Evolutionary conservation across 495 filamentous ascomycete genomes (phyloP).

Genomic region (Xanthoparmelia taractica): DNA sequence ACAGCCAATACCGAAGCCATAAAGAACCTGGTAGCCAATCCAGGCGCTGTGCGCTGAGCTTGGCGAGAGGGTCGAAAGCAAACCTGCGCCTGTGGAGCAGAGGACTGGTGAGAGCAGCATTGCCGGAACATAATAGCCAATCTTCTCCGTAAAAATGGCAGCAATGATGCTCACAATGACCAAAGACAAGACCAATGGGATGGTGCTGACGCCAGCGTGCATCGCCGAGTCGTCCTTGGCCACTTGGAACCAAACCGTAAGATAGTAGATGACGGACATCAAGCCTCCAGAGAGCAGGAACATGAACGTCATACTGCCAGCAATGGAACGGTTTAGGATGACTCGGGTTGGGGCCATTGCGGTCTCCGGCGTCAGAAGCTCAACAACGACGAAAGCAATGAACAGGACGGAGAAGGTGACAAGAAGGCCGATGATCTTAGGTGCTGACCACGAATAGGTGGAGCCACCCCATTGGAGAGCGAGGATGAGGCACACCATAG

Average conservation of each 20-base stretch:
- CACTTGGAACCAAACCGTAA: conserved; percentile 36
- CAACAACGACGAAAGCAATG: conserved; percentile 26
- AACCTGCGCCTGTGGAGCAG: background rate
- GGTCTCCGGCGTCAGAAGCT: conserved; percentile 27
- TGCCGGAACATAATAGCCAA: conserved; percentile 39
- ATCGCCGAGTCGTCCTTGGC: conserved; percentile 29
- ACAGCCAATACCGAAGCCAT: background rate
- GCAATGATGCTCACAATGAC: conserved; percentile 25
- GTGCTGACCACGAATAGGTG: conserved; percentile 34
- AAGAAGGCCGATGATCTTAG: conserved; percentile 35
- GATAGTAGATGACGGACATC: conserved; percentile 28
- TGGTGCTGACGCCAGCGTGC: conserved; percentile 29
- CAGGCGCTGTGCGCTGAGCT: conserved; percentile 22
- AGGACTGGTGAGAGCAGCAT: too few relatives aligned
- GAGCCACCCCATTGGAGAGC: conserved; percentile 41
- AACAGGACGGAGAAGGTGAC: conserved; percentile 31
- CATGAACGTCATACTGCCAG: conserved; percentile 26
- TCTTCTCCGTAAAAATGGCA: conserved; percentile 22
- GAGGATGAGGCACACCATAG: conserved; percentile 36
- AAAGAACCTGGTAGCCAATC: background rate
- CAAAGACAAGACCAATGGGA: conserved; percentile 30
- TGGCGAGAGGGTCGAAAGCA: conserved; percentile 16
- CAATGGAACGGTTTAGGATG: conserved; percentile 31
- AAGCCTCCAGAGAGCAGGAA: conserved; percentile 17
- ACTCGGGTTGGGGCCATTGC: conserved; percentile 34